phyloP scores from a whole-genome alignment of 331 rosid genomes.

The Cucumis variabilis region DNA sequence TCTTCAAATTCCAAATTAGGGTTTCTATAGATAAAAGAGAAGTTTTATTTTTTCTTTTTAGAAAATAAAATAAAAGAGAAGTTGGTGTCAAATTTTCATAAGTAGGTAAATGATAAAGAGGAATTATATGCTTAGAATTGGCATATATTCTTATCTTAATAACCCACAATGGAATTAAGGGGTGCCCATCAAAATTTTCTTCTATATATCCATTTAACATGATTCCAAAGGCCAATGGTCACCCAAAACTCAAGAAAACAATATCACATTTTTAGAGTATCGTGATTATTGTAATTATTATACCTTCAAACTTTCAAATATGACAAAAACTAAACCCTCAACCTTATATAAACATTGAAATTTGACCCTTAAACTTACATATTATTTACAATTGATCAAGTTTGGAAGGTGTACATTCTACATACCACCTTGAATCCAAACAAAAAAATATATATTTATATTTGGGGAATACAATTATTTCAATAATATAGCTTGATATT shows the following conservation, averaged over 20 bases:
- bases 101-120: constrained; percentile 6
- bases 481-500: too few relatives aligned
- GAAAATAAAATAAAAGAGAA: background rate
- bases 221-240: constrained; percentile 2
- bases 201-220: background rate
- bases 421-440: too few relatives aligned
- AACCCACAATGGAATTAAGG: constrained; percentile 5
- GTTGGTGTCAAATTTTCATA: constrained; percentile 4
- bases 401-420: too few relatives aligned
- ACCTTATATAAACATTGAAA: too few relatives aligned
- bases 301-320: too few relatives aligned
- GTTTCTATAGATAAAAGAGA: background rate
- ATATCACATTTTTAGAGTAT: too few relatives aligned
- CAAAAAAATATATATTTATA: too few relatives aligned
- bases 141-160: constrained; percentile 15
- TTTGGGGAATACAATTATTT: too few relatives aligned
- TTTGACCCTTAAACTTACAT: too few relatives aligned
- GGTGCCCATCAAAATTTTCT: constrained; percentile 20
- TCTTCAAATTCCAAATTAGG: background rate
- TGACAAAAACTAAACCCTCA: too few relatives aligned
- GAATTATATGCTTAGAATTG: constrained; percentile 15
- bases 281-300: too few relatives aligned
- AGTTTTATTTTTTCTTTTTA: background rate
- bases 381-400: too few relatives aligned
- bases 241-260: background rate